phyloP scores from a whole-genome alignment of 164 flowering plant genomes.

The Akebia trifoliata region DNA sequence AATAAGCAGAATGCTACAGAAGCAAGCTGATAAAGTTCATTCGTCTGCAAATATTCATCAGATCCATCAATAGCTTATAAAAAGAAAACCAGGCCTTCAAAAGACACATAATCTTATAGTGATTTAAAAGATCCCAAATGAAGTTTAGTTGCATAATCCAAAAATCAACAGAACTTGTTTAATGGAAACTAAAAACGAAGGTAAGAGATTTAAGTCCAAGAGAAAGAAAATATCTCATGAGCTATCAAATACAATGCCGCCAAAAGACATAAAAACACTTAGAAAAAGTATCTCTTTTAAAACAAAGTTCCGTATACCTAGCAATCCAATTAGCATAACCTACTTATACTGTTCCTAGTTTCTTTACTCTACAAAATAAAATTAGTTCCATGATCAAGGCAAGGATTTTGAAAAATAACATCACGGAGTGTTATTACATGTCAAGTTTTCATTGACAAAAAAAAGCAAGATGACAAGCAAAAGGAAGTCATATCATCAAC shows the following conservation, averaged over 20 bases:
- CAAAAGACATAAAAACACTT: too few relatives aligned
- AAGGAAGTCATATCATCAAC: not conserved
- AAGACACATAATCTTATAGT: not conserved
- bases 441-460: not conserved
- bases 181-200: too few relatives aligned
- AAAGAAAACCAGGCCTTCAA: not conserved
- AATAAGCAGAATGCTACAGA: constrained; percentile 90
- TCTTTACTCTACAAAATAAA: not conserved
- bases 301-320: too few relatives aligned
- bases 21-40: constrained; percentile 98
- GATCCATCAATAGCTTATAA: not conserved
- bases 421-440: constrained; percentile 2
- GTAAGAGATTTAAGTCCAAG: not conserved
- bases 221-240: not conserved
- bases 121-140: not conserved
- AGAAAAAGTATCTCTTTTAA: too few relatives aligned
- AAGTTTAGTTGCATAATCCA: too few relatives aligned
- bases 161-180: too few relatives aligned
- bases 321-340: too few relatives aligned
- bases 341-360: not conserved
- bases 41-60: constrained; percentile 50
- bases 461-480: not conserved
- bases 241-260: too few relatives aligned
- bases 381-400: not conserved
- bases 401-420: not conserved